Percentiles rank a stretch among this genome's conserved stretches.
phyloP scores from a whole-genome alignment of 2,329 filamentous ascomycete genomes.

The Eutypa lata region DNA sequence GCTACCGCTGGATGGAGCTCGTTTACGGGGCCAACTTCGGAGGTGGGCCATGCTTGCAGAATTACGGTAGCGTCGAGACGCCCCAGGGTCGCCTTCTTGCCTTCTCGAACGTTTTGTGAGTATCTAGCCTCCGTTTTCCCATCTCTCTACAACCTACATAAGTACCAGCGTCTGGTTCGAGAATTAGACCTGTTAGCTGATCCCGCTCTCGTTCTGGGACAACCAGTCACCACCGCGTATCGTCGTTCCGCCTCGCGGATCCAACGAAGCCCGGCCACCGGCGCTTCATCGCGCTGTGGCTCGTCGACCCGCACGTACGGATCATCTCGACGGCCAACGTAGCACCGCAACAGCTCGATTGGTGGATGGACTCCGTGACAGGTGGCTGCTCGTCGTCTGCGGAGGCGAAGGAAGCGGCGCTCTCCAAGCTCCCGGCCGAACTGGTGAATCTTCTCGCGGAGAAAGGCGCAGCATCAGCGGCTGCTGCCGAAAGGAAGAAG shows the following conservation, averaged over 20 bases:
- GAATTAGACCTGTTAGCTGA: too few species aligned
- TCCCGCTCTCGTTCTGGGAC: constrained; percentile 23
- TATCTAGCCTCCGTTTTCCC: too few species aligned
- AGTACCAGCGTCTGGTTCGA: not conserved
- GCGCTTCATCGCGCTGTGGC: constrained; percentile 57
- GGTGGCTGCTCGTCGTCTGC: constrained; percentile 5
- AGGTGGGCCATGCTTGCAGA: constrained; percentile 14
- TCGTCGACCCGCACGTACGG: constrained; percentile 55
- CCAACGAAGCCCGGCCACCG: constrained; percentile 51
- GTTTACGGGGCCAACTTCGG: too few species aligned
- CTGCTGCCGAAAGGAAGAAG: too few species aligned
- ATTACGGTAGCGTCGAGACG: constrained; percentile 20
- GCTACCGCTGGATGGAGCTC: too few species aligned
- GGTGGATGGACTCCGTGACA: constrained; percentile 30
- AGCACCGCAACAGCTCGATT: constrained; percentile 39
- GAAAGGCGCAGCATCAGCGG: too few species aligned
- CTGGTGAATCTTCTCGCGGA: too few species aligned
- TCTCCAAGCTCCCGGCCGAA: too few species aligned
- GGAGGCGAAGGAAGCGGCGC: too few species aligned
- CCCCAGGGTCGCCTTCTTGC: constrained; percentile 19
- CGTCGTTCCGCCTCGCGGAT: constrained; percentile 48
- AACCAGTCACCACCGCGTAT: constrained; percentile 39
- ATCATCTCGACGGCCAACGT: constrained; percentile 42
- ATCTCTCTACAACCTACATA: not conserved
- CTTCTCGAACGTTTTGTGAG: constrained; percentile 22